A percentile compares a stretch with the other conserved stretches of the same genome.
Conservation (phyloP, 768 basidiomycete genomes). For the Tulasnella sp. region DNA sequence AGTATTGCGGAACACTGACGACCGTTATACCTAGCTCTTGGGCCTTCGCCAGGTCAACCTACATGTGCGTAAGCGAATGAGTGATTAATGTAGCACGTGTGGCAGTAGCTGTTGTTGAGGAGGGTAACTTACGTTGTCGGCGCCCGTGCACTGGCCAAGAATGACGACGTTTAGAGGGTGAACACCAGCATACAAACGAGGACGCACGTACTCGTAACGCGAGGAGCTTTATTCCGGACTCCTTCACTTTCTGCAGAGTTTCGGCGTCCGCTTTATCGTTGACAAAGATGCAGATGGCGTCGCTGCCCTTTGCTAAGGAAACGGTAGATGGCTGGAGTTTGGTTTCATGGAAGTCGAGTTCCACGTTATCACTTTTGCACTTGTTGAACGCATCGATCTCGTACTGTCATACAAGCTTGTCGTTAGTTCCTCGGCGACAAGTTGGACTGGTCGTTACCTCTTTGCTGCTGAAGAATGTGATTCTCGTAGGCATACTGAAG, state of each 20-base stretch:
- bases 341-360: conserved; percentile 11
- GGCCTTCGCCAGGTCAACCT: conserved; percentile 24
- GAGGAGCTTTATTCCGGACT: conserved; percentile 19
- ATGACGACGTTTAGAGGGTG: not conserved
- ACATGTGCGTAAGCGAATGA: not conserved
- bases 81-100: not conserved
- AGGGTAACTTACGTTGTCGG: not conserved
- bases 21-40: conserved; percentile 23
- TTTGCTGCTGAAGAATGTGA: conserved; percentile 3
- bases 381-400: not conserved
- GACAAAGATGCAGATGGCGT: conserved; percentile 24
- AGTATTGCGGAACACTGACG: conserved; percentile 24
- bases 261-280: conserved; percentile 22
- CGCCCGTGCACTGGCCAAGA: not conserved
- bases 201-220: conserved; percentile 14
- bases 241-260: conserved; percentile 16
- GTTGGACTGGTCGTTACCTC: not conserved
- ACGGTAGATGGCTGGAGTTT: conserved; percentile 11
- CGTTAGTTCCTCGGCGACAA: not conserved
- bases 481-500: not conserved
- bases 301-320: conserved; percentile 14
- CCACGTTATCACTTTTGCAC: not conserved
- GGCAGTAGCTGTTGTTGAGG: not conserved
- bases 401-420: not conserved
- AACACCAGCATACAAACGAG: not conserved